These are phyloP conservation scores for Pilasporangium apinafurcum DNA, from an alignment of 352 stramenopile genomes.

Conservation along the genomic window DNA sequence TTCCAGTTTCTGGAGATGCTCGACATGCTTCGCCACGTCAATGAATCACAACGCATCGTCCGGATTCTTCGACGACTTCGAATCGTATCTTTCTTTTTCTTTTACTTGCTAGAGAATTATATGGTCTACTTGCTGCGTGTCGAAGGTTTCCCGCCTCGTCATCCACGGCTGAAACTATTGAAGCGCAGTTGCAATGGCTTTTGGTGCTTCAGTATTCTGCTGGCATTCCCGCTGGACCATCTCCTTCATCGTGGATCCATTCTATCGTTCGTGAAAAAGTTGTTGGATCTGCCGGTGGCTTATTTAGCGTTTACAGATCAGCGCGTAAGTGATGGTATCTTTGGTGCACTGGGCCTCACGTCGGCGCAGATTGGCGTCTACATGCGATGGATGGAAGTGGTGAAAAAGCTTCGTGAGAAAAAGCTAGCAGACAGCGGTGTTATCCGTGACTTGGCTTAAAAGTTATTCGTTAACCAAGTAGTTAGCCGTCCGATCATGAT, in stretches of 20 bases:
- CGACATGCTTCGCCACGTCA: slow-evolving; percentile 36
- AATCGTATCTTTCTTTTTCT: slow-evolving; percentile 57
- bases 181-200: slow-evolving; percentile 38
- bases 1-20: slow-evolving; percentile 67
- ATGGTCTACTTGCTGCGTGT: slow-evolving; percentile 42
- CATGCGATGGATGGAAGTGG: slow-evolving; percentile 35
- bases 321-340: slow-evolving; percentile 45
- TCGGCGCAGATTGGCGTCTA: slow-evolving; percentile 41
- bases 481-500: neutral
- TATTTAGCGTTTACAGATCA: slow-evolving; percentile 30
- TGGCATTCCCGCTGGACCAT: slow-evolving; percentile 44
- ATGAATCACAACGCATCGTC: slow-evolving; percentile 16
- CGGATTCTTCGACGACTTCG: slow-evolving; percentile 32
- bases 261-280: slow-evolving; percentile 39
- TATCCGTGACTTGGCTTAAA: slow-evolving; percentile 13
- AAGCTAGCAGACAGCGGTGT: slow-evolving; percentile 9
- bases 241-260: slow-evolving; percentile 20
- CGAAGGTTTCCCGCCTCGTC: slow-evolving; percentile 17
- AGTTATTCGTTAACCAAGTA: no score
- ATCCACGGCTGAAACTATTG: slow-evolving; percentile 23
- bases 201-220: slow-evolving; percentile 52
- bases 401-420: slow-evolving; percentile 22
- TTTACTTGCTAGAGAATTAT: slow-evolving; percentile 62
- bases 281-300: slow-evolving; percentile 48
- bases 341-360: slow-evolving; percentile 32